Percentiles rank a stretch among this genome's conserved stretches.
Conservation (phyloP, 352 stramenopile genomes). For the Plasmopara muralis region DNA sequence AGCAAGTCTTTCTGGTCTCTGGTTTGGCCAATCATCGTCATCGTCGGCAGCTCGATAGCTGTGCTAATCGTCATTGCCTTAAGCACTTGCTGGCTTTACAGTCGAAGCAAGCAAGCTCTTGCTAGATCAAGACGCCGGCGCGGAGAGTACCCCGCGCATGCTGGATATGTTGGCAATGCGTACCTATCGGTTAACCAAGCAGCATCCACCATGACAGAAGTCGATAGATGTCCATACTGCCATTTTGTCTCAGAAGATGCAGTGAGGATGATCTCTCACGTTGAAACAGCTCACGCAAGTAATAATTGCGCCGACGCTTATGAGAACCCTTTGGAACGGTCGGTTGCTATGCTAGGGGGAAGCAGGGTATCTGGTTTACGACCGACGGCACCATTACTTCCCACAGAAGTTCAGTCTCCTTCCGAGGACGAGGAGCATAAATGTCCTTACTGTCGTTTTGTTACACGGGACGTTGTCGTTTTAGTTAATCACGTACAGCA, state of each 20-base stretch:
- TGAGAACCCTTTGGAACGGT: conserved; percentile 1
- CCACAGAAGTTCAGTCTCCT: conserved; percentile 1
- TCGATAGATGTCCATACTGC: conserved; percentile 55
- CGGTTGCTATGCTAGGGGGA: conserved; percentile 21
- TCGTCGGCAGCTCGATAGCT: conserved; percentile 39
- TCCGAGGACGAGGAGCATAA: conserved; percentile 30
- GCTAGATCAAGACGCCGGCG: conserved; percentile 3
- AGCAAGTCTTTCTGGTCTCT: conserved; percentile 42
- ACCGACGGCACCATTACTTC: conserved; percentile 14
- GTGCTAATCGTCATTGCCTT: conserved; percentile 41
- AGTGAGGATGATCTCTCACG: conserved; percentile 61
- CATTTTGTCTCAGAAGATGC: conserved; percentile 38
- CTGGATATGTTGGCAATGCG: conserved; percentile 2
- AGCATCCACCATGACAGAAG: conserved; percentile 14
- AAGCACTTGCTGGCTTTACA: conserved; percentile 28
- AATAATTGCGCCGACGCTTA: conserved; percentile 1
- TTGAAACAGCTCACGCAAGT: conserved; percentile 37
- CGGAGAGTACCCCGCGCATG: conserved; percentile 16
- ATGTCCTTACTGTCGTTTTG: conserved; percentile 64
- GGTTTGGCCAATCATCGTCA: conserved; percentile 43
- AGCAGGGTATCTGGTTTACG: conserved; percentile 24
- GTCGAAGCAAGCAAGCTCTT: conserved; percentile 14
- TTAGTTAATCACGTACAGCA: conserved; percentile 77
- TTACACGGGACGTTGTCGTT: conserved; percentile 46
- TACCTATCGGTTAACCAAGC: conserved; percentile 16